These are phyloP conservation scores for Lablab purpureus DNA, from an alignment of 306 rosid species.

Conservation along the genomic window DNA sequence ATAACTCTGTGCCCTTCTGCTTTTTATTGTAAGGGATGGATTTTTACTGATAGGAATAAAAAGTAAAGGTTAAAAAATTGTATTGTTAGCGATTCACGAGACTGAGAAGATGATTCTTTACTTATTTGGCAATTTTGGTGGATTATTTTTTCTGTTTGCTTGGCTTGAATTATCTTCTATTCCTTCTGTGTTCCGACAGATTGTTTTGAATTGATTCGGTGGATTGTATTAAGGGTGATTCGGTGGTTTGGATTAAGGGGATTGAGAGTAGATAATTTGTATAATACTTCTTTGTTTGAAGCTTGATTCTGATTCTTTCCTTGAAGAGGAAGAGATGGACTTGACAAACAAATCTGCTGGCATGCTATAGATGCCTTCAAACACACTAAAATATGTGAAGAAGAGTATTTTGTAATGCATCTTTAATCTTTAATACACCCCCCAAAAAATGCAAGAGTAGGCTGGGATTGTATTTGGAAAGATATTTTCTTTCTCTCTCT, in stretches of 20 bases:
- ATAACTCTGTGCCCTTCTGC: constrained; percentile 62
- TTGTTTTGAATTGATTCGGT: constrained; percentile 23
- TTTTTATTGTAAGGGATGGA: constrained; percentile 71
- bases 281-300: constrained; percentile 40
- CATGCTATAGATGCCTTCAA: constrained; percentile 33
- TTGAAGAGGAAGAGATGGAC: constrained; percentile 45
- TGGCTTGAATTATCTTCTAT: constrained; percentile 7
- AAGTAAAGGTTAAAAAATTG: neutral
- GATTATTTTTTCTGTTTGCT: neutral
- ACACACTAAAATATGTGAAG: constrained; percentile 18
- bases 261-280: constrained; percentile 27
- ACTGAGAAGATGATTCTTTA: constrained; percentile 18
- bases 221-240: neutral
- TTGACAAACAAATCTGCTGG: constrained; percentile 39
- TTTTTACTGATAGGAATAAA: constrained; percentile 44
- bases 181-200: constrained; percentile 18
- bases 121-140: neutral
- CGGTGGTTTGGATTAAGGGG: neutral
- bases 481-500: neutral
- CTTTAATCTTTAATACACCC: neutral
- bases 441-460: neutral
- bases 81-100: neutral
- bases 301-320: constrained; percentile 47
- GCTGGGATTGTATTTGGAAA: neutral
- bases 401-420: neutral